Evolutionary conservation across 352 stramenopile genomes (phyloP), one percentile per base, ranked within the genome.

Genomic region (Phytophthora aleatoria): DNA sequence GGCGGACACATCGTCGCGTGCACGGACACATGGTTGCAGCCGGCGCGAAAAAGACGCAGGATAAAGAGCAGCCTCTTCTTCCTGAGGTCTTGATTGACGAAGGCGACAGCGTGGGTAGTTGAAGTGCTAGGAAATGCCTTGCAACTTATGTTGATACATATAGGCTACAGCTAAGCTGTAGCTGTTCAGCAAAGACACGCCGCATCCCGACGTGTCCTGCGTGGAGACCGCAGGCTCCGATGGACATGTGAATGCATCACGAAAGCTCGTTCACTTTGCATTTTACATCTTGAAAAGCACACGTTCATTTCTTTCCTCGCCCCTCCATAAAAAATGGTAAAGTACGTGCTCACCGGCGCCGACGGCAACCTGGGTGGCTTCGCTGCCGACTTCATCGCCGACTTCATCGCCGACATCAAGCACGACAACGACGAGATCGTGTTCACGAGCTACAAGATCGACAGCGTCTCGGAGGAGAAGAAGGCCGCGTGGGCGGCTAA

Each of bases 331-430:
- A 63, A 5, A 43, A 74, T 70, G 61, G 41, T 57, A 56, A 73
- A 76, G 50, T 67, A 64, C 50, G 68, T 76, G 12, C 53, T 76
- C 4, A 76, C 57, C 35, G 68, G 63, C 8, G 59, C 54, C 16
- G 63, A 71, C 20, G 68, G 68, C 47, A 69, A 69, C 57, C 57
- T 76, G 8, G 68, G 63, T 50, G 30, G 68, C 44, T 38, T 69
- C 49, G 63, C 68, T 3, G 68, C 68, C 1, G 68, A 76, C 42
- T 76, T 16, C 36, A 43, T 62, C 31, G 68, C 68, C 1, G 68
- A 76, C 42, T 76, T 16, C 36, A 43, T 62, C 31, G 36, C 42
- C 26, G 63, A 76, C 38, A 73, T 69, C 38, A 61, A 62, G 28
- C 38, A 50, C 7, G 48, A 51, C 9, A 52, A 72, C 28, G 45